phyloP scores from a whole-genome alignment of 2,329 filamentous ascomycete species.

The Cryphonectria parasitica region DNA sequence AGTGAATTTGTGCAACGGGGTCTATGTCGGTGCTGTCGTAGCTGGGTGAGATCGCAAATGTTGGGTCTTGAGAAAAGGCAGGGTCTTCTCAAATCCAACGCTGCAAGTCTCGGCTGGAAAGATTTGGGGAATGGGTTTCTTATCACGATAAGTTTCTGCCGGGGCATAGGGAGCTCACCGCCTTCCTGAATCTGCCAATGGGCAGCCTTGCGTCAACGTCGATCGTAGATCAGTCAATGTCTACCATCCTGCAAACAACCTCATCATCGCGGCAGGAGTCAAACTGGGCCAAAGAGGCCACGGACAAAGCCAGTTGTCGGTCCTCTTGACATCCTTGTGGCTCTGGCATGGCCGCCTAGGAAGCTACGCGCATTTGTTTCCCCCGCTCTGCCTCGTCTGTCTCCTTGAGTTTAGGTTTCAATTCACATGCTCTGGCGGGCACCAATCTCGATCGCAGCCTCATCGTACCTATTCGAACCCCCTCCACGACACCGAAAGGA shows the following conservation, averaged over 20 bases:
- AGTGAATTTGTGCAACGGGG: too few relatives aligned
- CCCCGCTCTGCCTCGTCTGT: not conserved
- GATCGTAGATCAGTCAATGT: not conserved
- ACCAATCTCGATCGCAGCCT: not conserved
- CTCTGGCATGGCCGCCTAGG: conserved; percentile 1
- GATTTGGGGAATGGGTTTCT: conserved; percentile 10
- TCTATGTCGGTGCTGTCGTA: not conserved
- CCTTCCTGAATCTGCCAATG: conserved; percentile 15
- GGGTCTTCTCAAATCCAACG: conserved; percentile 3
- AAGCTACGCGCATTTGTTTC: not conserved
- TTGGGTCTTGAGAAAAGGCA: conserved; percentile 2
- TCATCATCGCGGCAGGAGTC: conserved; percentile 4
- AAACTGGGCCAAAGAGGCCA: conserved; percentile 12
- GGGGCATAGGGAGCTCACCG: not conserved
- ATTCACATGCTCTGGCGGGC: not conserved
- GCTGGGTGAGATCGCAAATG: not conserved
- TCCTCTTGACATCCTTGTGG: not conserved
- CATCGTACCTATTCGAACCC: not conserved
- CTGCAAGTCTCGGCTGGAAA: not conserved
- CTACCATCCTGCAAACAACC: not conserved
- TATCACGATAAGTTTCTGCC: conserved; percentile 15
- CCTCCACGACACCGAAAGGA: not conserved
- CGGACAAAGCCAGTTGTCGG: conserved; percentile 17
- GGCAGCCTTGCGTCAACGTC: conserved; percentile 18
- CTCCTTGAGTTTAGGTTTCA: not conserved